Percentiles rank a stretch among this genome's conserved stretches.
Evolutionary conservation across 495 filamentous ascomycete species (phyloP).

Genomic region (Aspergillus homomorphus): DNA sequence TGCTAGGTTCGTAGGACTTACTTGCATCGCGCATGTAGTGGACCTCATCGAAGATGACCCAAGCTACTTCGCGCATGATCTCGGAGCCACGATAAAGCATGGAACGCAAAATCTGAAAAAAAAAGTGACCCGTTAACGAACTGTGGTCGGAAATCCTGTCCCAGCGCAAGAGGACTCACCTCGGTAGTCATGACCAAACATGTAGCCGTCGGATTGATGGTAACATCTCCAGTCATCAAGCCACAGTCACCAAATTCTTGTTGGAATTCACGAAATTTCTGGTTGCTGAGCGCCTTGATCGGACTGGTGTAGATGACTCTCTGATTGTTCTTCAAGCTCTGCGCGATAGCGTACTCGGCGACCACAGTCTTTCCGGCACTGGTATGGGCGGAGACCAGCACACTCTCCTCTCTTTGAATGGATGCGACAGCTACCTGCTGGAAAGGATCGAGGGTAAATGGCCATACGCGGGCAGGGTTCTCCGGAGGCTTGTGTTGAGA

Average conservation of each 20-base stretch:
- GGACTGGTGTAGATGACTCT: conserved; percentile 99
- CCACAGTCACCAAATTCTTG: conserved; percentile 96
- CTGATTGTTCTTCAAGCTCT: conserved; percentile 94
- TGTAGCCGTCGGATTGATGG: conserved; percentile 96
- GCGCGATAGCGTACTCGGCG: conserved; percentile 96
- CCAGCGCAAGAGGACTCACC: conserved; percentile 22
- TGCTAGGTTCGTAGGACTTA: conserved; percentile 16
- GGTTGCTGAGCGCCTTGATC: conserved; percentile 97
- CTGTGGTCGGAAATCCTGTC: background rate
- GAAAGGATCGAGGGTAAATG: conserved; percentile 94
- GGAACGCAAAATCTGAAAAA: conserved; percentile 75
- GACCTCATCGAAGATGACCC: conserved; percentile 98
- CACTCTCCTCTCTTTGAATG: conserved; percentile 92
- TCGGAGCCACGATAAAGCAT: conserved; percentile 98
- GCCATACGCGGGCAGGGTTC: conserved; percentile 75
- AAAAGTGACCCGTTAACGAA: conserved; percentile 6
- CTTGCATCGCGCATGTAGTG: conserved; percentile 94
- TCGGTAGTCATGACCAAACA: conserved; percentile 99
- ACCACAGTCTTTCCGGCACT: conserved; percentile 98
- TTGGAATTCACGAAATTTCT: conserved; percentile 95
- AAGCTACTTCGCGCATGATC: conserved; percentile 97
- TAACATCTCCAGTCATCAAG: conserved; percentile 98
- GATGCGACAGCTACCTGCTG: conserved; percentile 89
- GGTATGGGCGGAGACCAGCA: conserved; percentile 94
- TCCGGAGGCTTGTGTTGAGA: conserved; percentile 84